A percentile compares a stretch with the other conserved stretches of the same genome.
Conservation (phyloP, 371 early-diverging fungal species). For the Mortierella sp. region DNA sequence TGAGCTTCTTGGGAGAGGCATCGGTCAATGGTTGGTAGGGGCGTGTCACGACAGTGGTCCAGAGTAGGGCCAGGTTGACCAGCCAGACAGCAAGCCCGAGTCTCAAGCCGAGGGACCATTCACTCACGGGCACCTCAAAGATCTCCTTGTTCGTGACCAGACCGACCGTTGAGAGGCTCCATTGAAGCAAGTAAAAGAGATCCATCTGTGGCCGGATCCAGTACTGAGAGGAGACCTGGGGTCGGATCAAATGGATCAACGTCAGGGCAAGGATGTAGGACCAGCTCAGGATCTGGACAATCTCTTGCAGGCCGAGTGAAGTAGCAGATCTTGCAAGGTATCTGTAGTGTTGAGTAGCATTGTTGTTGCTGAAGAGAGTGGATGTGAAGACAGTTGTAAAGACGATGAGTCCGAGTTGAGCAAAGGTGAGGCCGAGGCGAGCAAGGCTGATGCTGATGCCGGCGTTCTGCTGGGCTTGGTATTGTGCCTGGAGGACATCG, state of each 20-base stretch:
- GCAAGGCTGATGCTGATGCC: conserved; percentile 50
- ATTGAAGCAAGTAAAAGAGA: conserved; percentile 32
- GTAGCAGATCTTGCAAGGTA: not conserved
- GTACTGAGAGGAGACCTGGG: conserved; percentile 34
- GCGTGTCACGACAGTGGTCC: conserved; percentile 34
- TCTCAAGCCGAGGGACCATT: conserved; percentile 39
- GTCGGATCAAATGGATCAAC: conserved; percentile 36
- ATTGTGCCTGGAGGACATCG: conserved; percentile 37
- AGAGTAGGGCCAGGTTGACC: conserved; percentile 22
- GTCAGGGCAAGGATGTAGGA: conserved; percentile 36
- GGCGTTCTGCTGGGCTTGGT: conserved; percentile 40
- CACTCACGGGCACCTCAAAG: conserved; percentile 16
- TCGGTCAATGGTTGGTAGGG: conserved; percentile 23
- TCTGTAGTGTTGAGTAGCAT: not conserved
- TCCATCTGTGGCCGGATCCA: conserved; percentile 51
- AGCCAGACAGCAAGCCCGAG: conserved; percentile 23
- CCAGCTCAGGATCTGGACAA: conserved; percentile 30
- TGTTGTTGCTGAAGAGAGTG: not conserved
- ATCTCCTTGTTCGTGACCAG: conserved; percentile 27
- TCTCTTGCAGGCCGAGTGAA: not conserved
- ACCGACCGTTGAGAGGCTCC: conserved; percentile 17
- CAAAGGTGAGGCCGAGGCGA: conserved; percentile 39
- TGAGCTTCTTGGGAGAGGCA: conserved; percentile 8
- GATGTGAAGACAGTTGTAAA: conserved; percentile 16
- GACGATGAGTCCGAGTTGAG: conserved; percentile 38